A percentile compares a stretch with the other conserved stretches of the same genome.
Conservation (phyloP, 257 asterid genomes). For the Solanum peruvianum region DNA sequence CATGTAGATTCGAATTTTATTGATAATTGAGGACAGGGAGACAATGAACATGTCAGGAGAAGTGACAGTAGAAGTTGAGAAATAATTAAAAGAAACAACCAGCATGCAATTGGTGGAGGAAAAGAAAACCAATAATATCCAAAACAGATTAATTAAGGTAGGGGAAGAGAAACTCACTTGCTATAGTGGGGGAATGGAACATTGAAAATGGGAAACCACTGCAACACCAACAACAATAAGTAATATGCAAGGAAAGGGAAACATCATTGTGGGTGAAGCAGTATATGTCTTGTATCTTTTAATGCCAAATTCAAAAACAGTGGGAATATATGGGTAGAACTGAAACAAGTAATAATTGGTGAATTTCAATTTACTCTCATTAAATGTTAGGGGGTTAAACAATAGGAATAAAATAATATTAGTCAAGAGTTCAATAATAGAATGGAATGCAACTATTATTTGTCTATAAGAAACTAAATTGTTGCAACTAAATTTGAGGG, state of each 20-base stretch:
- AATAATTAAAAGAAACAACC: neutral
- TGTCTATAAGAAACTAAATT: neutral
- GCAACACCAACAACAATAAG: neutral
- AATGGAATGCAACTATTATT: neutral
- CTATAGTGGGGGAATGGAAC: neutral
- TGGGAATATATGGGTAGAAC: neutral
- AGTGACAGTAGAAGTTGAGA: neutral
- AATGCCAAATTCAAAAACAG: neutral
- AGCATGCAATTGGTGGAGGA: neutral
- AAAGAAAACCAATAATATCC: neutral
- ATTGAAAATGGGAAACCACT: neutral
- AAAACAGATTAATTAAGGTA: neutral
- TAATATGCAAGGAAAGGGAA: neutral
- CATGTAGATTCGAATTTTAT: neutral
- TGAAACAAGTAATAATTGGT: neutral
- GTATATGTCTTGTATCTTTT: neutral
- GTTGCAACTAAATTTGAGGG: neutral
- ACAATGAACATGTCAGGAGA: neutral
- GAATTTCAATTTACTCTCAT: neutral
- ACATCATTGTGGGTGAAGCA: neutral
- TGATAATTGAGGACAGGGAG: neutral
- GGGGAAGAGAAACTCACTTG: neutral
- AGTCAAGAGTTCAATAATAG: neutral
- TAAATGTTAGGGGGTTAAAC: neutral
- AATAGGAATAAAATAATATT: too few species aligned